A percentile compares a stretch with the other conserved stretches of the same genome.
Evolutionary conservation across 805 yeast genomes (phyloP).

Genomic region (Pichia nanzhaoensis): DNA sequence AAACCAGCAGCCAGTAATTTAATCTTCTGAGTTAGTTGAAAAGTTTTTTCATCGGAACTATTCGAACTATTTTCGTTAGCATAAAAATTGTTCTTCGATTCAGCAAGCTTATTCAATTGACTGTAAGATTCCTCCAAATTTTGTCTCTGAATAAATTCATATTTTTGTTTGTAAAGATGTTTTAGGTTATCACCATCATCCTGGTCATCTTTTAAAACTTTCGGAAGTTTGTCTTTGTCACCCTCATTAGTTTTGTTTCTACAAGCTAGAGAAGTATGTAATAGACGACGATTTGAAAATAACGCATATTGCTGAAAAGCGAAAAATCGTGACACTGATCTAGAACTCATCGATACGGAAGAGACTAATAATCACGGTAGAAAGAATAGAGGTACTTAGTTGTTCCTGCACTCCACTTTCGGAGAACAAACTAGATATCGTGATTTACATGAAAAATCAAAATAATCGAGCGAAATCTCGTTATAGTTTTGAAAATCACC

Average conservation of each 20-base stretch:
- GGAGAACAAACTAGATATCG: too few species aligned
- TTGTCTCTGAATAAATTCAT: constrained; percentile 10
- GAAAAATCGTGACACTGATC: neutral
- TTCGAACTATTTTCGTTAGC: neutral
- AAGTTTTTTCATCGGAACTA: constrained; percentile 20
- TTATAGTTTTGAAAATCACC: too few species aligned
- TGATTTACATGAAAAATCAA: too few species aligned
- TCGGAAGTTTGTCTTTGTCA: neutral
- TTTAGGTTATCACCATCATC: neutral
- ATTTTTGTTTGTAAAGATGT: constrained; percentile 9
- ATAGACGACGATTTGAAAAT: neutral
- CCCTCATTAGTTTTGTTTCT: neutral
- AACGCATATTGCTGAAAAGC: neutral
- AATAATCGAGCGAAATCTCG: too few species aligned
- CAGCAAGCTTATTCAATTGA: neutral
- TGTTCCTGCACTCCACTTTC: too few species aligned
- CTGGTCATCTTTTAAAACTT: neutral
- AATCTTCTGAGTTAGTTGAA: constrained; percentile 37
- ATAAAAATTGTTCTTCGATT: neutral
- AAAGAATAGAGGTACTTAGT: too few species aligned
- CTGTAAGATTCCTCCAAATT: constrained; percentile 9
- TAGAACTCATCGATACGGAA: neutral
- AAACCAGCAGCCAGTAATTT: constrained; percentile 41
- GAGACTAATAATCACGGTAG: too few species aligned
- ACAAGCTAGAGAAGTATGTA: neutral